Percentiles rank a stretch among this genome's conserved stretches.
Conservation (phyloP, 129 eudicot species). For the Flaveria brownii region DNA sequence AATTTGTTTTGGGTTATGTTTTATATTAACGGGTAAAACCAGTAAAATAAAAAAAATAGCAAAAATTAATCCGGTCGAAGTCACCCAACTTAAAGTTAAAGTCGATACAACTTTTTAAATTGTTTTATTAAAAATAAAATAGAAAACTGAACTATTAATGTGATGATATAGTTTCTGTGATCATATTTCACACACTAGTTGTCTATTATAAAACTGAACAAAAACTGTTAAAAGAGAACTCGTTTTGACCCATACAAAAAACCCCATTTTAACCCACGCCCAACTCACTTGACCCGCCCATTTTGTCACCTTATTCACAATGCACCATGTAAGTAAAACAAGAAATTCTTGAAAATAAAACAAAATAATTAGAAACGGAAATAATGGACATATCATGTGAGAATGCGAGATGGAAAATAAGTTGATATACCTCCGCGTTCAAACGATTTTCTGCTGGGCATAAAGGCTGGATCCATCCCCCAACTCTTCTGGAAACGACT, state of each 20-base stretch:
- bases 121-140: neutral
- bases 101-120: neutral
- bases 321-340: neutral
- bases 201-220: neutral
- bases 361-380: neutral
- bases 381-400: neutral
- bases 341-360: neutral
- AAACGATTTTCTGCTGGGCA: constrained; percentile 94
- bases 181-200: neutral
- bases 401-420: constrained; percentile 10
- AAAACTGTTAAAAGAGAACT: neutral
- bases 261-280: neutral
- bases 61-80: neutral
- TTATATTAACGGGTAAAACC: neutral
- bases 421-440: constrained; percentile 85
- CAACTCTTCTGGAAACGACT: constrained; percentile 86
- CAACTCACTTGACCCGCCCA: neutral
- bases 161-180: neutral
- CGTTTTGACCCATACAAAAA: neutral
- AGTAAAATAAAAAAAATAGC: neutral
- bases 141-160: neutral
- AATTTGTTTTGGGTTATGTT: neutral
- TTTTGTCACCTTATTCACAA: neutral
- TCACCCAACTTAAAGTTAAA: neutral
- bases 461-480: constrained; percentile 96